These are phyloP conservation scores for Globisporangium heterothallicum DNA, from an alignment of 352 stramenopile species.

Conservation along the genomic window DNA sequence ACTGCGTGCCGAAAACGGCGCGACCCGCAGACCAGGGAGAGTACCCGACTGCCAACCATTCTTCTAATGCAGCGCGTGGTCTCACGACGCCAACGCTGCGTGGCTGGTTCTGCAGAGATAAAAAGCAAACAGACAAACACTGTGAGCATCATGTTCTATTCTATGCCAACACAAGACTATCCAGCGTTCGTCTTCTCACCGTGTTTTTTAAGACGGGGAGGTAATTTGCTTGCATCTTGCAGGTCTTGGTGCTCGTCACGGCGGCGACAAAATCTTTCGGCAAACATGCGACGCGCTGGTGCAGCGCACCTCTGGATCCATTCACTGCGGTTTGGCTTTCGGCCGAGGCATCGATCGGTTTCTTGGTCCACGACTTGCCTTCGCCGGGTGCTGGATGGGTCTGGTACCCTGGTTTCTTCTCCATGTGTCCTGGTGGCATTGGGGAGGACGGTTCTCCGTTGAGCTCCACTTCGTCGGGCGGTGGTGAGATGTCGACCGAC, in stretches of 20 bases:
- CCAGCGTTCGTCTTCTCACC: conserved; percentile 15
- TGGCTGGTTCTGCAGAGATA: conserved; percentile 59
- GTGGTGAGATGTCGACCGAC: conserved; percentile 43
- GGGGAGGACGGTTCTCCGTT: background rate
- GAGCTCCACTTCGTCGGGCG: conserved; percentile 50
- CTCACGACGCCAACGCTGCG: conserved; percentile 84
- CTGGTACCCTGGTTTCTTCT: conserved; percentile 54
- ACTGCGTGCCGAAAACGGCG: conserved; percentile 54
- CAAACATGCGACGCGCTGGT: conserved; percentile 62
- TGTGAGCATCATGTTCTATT: background rate
- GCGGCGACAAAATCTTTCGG: conserved; percentile 61
- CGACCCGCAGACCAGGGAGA: conserved; percentile 88
- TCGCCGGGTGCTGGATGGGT: conserved; percentile 55
- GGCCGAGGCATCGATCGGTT: conserved; percentile 41
- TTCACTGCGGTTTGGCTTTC: conserved; percentile 67
- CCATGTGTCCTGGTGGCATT: conserved; percentile 22
- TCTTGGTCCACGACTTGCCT: conserved; percentile 44
- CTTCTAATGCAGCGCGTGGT: conserved; percentile 73
- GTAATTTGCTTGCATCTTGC: conserved; percentile 77
- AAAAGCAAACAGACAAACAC: background rate
- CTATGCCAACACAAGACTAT: background rate
- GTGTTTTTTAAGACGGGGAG: conserved; percentile 69
- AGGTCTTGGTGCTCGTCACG: conserved; percentile 68
- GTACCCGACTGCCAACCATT: conserved; percentile 89
- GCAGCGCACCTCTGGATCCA: conserved; percentile 44